These are phyloP conservation scores for Citrus sinensis DNA, from an alignment of 345 rosid species.

Conservation along the genomic window DNA sequence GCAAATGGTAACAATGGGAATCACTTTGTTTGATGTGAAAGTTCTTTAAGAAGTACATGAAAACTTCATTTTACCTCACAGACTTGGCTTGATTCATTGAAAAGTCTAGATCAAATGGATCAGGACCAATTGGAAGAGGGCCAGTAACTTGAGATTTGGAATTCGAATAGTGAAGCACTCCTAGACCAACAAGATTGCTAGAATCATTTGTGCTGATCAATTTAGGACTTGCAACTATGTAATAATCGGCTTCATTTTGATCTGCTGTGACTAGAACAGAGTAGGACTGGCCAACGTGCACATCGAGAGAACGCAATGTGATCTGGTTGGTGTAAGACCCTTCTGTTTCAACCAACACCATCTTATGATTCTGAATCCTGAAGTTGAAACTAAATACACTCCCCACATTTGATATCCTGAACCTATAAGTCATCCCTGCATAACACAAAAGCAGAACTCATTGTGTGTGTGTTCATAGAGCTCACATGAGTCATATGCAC, in stretches of 20 bases:
- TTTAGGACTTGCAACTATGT: slow-evolving; percentile 42
- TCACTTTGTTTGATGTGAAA: too few relatives aligned
- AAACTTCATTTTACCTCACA: slow-evolving; percentile 23
- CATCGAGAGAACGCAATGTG: slow-evolving; percentile 30
- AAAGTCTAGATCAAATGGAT: slow-evolving; percentile 33
- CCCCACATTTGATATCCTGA: slow-evolving; percentile 49
- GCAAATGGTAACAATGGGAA: too few relatives aligned
- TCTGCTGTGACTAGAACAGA: slow-evolving; percentile 42
- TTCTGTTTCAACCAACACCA: slow-evolving; percentile 50
- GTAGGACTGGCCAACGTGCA: slow-evolving; percentile 50
- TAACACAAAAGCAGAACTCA: neutral
- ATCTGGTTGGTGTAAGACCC: slow-evolving; percentile 45
- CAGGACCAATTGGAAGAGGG: slow-evolving; percentile 40
- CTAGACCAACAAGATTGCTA: slow-evolving; percentile 24
- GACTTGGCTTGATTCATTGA: slow-evolving; percentile 42
- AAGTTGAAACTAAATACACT: slow-evolving; percentile 31
- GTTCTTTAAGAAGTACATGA: too few relatives aligned
- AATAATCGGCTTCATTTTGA: slow-evolving; percentile 35
- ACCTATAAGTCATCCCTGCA: slow-evolving; percentile 40
- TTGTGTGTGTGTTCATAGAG: neutral
- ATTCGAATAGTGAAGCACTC: slow-evolving; percentile 35
- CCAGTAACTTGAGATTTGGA: slow-evolving; percentile 19
- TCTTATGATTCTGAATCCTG: slow-evolving; percentile 38
- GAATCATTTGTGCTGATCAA: slow-evolving; percentile 9
- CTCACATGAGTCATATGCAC: neutral